Conservation (phyloP, 116 monocot genomes). For the Cymodocea nodosa region DNA sequence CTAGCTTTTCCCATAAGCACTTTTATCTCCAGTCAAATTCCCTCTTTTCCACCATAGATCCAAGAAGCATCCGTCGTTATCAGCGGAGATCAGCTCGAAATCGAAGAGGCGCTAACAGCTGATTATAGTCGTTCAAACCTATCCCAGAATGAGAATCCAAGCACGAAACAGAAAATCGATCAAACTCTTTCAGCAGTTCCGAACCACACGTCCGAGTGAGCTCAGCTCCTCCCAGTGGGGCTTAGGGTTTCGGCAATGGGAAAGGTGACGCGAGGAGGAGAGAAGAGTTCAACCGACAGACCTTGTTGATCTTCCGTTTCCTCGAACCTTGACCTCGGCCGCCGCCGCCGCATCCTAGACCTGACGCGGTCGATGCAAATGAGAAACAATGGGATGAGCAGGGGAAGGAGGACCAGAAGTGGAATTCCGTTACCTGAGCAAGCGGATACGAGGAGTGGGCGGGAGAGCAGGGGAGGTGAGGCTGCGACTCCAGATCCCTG, state of each 20-base stretch:
- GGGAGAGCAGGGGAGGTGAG: background rate
- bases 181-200: background rate
- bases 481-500: background rate
- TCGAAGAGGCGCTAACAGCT: no score
- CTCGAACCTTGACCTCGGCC: background rate
- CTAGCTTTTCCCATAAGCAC: no score
- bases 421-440: background rate
- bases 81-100: no score
- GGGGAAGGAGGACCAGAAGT: background rate
- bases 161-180: no score
- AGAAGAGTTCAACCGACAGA: background rate
- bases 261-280: background rate
- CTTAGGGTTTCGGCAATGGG: background rate
- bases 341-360: background rate
- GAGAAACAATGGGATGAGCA: background rate
- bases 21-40: no score
- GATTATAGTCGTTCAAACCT: no score
- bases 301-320: conserved; percentile 3
- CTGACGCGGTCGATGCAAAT: background rate
- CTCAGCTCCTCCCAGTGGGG: background rate
- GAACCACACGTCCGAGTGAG: background rate
- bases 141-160: no score
- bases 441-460: background rate
- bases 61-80: no score
- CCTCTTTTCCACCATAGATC: no score